These are phyloP conservation scores for Hypomyces rosellus DNA, from an alignment of 2,329 filamentous ascomycete species.

Conservation along the genomic window DNA sequence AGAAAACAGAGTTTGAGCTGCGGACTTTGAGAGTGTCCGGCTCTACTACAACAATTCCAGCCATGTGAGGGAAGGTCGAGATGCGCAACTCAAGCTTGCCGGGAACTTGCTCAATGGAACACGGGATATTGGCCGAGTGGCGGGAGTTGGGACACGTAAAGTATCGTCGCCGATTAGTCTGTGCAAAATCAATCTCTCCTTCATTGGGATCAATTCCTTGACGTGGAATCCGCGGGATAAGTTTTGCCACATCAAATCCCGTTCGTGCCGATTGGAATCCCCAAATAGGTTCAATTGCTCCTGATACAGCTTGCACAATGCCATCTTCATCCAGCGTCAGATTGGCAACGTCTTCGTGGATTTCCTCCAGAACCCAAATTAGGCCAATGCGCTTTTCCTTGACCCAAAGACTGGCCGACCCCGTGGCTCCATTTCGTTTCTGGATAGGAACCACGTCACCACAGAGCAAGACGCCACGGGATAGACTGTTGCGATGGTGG, in stretches of 20 bases:
- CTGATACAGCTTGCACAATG: slow-evolving; percentile 60
- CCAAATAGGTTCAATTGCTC: slow-evolving; percentile 84
- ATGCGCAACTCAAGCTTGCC: slow-evolving; percentile 69
- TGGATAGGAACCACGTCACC: slow-evolving; percentile 98
- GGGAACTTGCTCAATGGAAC: slow-evolving; percentile 68
- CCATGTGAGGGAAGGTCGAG: slow-evolving; percentile 94
- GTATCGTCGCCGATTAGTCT: slow-evolving; percentile 64
- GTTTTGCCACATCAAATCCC: slow-evolving; percentile 67
- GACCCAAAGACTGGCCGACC: slow-evolving; percentile 94
- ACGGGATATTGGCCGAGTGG: slow-evolving; percentile 69
- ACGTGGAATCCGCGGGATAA: slow-evolving; percentile 78
- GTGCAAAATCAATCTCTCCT: slow-evolving; percentile 71
- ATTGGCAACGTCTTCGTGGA: slow-evolving; percentile 84
- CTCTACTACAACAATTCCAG: slow-evolving; percentile 90
- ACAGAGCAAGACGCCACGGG: slow-evolving; percentile 83
- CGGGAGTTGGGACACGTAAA: slow-evolving; percentile 79
- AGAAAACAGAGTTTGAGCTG: slow-evolving; percentile 93
- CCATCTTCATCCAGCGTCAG: slow-evolving; percentile 74
- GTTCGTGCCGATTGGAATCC: slow-evolving; percentile 60
- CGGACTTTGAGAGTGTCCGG: slow-evolving; percentile 71
- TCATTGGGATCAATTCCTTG: slow-evolving; percentile 63
- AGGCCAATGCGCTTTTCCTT: slow-evolving; percentile 92
- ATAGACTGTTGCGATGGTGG: slow-evolving; percentile 68
- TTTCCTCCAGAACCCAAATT: slow-evolving; percentile 98
- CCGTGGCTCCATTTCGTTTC: slow-evolving; percentile 86